Base-by-base conservation (phyloP, 331 rosid species). In the Arachis monticola region DNA sequence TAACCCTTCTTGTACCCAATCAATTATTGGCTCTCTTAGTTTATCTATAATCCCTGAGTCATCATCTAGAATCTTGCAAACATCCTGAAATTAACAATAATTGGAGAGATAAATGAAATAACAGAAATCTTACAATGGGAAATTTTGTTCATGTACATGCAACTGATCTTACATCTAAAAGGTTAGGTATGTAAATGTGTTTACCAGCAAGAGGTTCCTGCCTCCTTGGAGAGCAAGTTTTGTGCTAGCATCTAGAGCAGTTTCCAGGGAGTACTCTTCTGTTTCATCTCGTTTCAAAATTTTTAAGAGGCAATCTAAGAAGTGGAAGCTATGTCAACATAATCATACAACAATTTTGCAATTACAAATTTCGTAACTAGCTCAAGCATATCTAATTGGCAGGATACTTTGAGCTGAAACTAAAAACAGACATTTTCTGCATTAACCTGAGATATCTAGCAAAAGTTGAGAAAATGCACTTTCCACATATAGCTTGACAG, bases 1-100 rank as follows among this genome's bases (percentile, higher is more conserved):
- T 80, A 88, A 90, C 74, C 95, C 97, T 83, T 92, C 93, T 83
- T 92, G 93, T 77, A 92, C 96, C 88, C 88, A 88, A 65, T 88
- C 91, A 70, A 85, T 67, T 13, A 87, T 87, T 56, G 69, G 73
- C 74, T 85, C 90, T 82, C 85, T 90, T 77, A 87, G 85, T 64
- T 78, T 81, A 67, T 84, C 85, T 41, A 92, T 78, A 7, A 92
- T 86, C 76, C 82, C 93, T 51, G 83, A 78, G 32, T 81, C 73
- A 58, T 87, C 90, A 5, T 94, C 97, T 8, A 92, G 80, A 85
- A 94, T 89, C 77, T 85, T 88, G 84, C 82, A 85, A 70, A 94
- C 85, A 82, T 94, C 93, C 97, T 94, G 86, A 56, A 76, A 44
- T 57, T 40, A 73, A 67, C 41, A 70, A 70, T 8, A 38, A 32